Evolutionary conservation across 352 stramenopile genomes (phyloP).

Genomic region (Thraustochytrium sp.): DNA sequence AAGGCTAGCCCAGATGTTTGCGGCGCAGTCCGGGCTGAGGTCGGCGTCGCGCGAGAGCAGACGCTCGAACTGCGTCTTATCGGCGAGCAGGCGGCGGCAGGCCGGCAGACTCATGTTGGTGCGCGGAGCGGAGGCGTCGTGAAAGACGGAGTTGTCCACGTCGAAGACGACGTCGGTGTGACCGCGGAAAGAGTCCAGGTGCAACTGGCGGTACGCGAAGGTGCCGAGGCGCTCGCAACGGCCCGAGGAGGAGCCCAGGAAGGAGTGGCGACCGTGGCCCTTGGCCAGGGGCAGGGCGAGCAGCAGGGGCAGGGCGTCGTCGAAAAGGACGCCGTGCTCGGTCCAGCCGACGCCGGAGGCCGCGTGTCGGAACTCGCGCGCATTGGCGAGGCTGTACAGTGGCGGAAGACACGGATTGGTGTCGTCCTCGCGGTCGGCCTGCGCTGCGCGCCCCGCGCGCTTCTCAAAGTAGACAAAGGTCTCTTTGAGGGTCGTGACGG

Average conservation of each 20-base stretch:
- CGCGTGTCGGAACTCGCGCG: neutral
- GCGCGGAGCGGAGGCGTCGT: neutral
- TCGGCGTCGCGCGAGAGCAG: neutral
- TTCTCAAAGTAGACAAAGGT: neutral
- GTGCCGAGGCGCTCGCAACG: neutral
- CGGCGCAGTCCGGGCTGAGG: neutral
- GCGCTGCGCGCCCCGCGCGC: neutral
- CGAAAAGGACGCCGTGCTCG: neutral
- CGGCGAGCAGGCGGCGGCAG: neutral
- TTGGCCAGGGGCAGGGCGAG: neutral
- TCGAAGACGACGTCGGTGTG: neutral
- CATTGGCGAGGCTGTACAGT: neutral
- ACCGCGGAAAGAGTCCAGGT: neutral
- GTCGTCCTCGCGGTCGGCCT: neutral
- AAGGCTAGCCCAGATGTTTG: neutral
- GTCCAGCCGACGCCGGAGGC: neutral
- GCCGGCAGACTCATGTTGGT: neutral
- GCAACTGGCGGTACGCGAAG: neutral
- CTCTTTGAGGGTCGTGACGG: neutral
- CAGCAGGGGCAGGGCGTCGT: constrained; percentile 10
- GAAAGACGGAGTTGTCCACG: neutral
- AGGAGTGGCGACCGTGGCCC: neutral
- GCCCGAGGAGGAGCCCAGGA: neutral
- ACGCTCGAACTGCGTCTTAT: neutral
- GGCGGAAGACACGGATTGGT: neutral